phyloP scores from a whole-genome alignment of 129 eudicot genomes.

The Escallonia rubra region DNA sequence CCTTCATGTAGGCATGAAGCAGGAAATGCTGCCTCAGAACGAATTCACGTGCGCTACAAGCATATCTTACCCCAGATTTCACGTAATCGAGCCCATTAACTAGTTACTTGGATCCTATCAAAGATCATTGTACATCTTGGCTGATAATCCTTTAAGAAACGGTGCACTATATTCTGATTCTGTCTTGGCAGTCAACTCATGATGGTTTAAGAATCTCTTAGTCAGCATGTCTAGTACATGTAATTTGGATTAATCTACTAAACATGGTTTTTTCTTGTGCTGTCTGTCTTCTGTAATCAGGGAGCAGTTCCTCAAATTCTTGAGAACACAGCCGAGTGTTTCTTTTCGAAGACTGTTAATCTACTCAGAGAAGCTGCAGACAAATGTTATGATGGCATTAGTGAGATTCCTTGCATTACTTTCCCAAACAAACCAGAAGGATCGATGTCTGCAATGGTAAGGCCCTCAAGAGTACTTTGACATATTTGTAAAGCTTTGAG shows the following conservation, averaged over 20 bases:
- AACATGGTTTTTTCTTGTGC: background rate
- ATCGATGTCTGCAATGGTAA: constrained; percentile 41
- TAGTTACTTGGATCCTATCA: background rate
- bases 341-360: constrained; percentile 9
- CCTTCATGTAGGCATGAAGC: no score
- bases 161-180: background rate
- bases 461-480: background rate
- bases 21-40: no score
- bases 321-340: constrained; percentile 21
- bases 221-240: no score
- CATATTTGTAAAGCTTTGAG: background rate
- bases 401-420: constrained; percentile 24
- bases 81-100: no score
- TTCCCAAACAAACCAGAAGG: constrained; percentile 44
- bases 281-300: constrained; percentile 1
- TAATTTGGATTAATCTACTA: no score
- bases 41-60: no score
- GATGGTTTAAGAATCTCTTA: no score
- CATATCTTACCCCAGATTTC: no score
- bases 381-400: constrained; percentile 13
- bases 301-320: constrained; percentile 40
- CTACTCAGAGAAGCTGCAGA: constrained; percentile 33
- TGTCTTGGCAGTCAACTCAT: background rate
- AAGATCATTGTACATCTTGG: background rate
- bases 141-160: no score